phyloP scores from a whole-genome alignment of 176 grass and related monocot genomes.

The Oryza brachyantha region DNA sequence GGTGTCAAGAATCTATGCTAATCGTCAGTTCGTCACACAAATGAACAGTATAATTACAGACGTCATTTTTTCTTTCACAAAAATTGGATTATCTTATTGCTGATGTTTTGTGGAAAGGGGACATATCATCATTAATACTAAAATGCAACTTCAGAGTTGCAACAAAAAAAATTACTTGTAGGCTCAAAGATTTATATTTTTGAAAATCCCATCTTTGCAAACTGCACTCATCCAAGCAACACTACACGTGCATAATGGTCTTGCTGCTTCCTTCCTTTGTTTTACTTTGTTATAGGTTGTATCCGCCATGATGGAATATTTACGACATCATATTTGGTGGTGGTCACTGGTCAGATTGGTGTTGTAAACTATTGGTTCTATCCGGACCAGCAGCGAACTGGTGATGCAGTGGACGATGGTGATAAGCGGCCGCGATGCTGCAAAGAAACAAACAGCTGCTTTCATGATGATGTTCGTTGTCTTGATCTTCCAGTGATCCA shows the following conservation, averaged over 20 bases:
- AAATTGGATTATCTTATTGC: not conserved
- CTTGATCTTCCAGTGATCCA: slow-evolving; percentile 9
- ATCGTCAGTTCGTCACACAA: not conserved
- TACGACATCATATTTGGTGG: slow-evolving; percentile 12
- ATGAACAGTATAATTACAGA: not conserved
- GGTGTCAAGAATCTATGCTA: not conserved
- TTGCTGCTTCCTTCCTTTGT: slow-evolving; percentile 15
- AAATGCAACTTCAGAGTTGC: not conserved
- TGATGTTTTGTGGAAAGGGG: not conserved
- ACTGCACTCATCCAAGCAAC: not conserved
- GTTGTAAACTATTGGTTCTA: slow-evolving; percentile 37
- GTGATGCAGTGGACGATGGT: not conserved
- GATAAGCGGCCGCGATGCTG: not conserved
- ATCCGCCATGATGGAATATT: slow-evolving; percentile 24
- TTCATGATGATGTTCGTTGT: not conserved
- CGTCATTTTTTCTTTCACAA: not conserved
- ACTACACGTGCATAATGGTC: not conserved
- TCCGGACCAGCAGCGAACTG: not conserved
- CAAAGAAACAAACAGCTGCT: not conserved
- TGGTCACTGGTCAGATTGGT: slow-evolving; percentile 3
- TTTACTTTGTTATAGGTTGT: slow-evolving; percentile 17
- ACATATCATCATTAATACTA: not conserved
- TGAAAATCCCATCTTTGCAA: not conserved
- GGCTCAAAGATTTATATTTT: not conserved
- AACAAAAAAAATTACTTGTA: not conserved